Evolutionary conservation across 2,329 filamentous ascomycete species (phyloP), one percentile per base, ranked within the genome.

Genomic region (Eutypa lata): DNA sequence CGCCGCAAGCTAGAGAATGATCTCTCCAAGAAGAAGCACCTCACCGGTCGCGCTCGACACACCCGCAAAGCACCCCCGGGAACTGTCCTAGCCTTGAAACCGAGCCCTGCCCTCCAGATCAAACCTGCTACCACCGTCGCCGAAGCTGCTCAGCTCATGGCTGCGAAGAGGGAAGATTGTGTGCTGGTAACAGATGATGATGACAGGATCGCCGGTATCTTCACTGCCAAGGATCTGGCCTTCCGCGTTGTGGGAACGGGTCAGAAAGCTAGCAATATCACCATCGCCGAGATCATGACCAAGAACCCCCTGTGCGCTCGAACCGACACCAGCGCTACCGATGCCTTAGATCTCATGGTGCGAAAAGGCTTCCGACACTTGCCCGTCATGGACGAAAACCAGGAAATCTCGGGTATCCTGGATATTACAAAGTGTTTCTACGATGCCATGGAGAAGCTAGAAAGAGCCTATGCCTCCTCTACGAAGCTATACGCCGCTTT

Each of bases 351-450:
- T 72, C 81, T 97, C 53, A 99, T 99, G 94, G 94, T 99, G 53
- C 84, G 93, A 63, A 97, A 97, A 76, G 94, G 94, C 18, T 99
- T 99, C 79, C 86, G 94, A 63, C 94, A 99, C 77, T 74, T 99
- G 68, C 94, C 94, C 3, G 94, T 99, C 60, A 99, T 99, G 94
- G 94, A 99, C 73, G 94, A 99, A 78, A 97, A 99, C 72, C 94
- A 99, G 74, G 93, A 99, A 68, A 99, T 99, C 57, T 96, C 92
- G 7, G 94, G 94, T 77, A 92, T 99, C 61, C 78, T 99, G 51
- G 94, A 99, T 73, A 99, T 99, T 65, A 99, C 94, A 53, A 99
- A 97, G 75, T 99, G 94, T 75, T 99, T 99, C 74, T 99, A 99
- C 74, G 94, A 99, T 74, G 94, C 94, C 43, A 99, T 99, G 94